A percentile compares a stretch with the other conserved stretches of the same genome.
phyloP scores from a whole-genome alignment of 2,329 filamentous ascomycete genomes.

The Arachnomyces sp. region DNA sequence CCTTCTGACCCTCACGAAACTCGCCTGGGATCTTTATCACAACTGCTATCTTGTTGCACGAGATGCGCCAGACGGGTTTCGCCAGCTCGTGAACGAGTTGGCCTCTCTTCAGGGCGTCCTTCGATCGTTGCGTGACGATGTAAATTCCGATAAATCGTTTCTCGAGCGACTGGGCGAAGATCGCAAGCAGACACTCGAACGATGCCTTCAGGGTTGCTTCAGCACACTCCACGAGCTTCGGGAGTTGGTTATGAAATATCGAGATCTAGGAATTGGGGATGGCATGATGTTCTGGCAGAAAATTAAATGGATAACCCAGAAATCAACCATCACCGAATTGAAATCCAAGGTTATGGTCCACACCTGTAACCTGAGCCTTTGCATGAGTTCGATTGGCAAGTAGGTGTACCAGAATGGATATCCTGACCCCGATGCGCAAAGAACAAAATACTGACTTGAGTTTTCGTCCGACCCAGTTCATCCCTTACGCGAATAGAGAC shows the following conservation, averaged over 20 bases:
- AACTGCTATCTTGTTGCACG: constrained; percentile 19
- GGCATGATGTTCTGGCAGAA: constrained; percentile 21
- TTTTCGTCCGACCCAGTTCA: constrained; percentile 12
- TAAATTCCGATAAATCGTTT: constrained; percentile 17
- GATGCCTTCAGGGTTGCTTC: constrained; percentile 18
- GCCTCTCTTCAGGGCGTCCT: constrained; percentile 21
- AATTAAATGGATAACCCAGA: constrained; percentile 22
- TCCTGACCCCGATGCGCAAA: no score
- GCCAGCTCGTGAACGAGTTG: constrained; percentile 20
- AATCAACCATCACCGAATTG: constrained; percentile 19
- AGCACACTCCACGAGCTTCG: constrained; percentile 18
- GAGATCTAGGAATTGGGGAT: constrained; percentile 15
- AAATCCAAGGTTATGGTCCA: constrained; percentile 23
- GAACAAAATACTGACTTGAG: not conserved
- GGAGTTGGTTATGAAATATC: constrained; percentile 17
- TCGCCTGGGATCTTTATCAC: constrained; percentile 22
- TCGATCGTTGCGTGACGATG: constrained; percentile 16
- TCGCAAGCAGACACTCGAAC: constrained; percentile 17
- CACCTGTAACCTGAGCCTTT: constrained; percentile 22
- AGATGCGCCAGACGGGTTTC: constrained; percentile 23
- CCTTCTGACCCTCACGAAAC: constrained; percentile 17
- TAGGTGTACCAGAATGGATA: constrained; percentile 9
- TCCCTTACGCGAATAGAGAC: constrained; percentile 18
- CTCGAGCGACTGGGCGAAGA: constrained; percentile 17
- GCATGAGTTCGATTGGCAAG: constrained; percentile 21